Evolutionary conservation across 345 rosid species (phyloP).

Genomic region (Balakata baccata): DNA sequence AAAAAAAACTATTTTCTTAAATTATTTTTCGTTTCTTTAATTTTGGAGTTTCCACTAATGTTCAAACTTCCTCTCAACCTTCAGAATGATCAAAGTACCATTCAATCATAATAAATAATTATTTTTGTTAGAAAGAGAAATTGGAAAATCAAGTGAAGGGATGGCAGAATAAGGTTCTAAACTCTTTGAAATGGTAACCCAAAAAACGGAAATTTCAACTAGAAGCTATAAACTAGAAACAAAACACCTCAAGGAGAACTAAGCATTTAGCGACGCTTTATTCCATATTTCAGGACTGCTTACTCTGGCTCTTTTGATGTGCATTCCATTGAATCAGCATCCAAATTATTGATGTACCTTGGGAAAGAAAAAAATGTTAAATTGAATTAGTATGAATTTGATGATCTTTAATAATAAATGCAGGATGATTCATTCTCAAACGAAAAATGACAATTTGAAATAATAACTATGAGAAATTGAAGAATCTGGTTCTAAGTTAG

Average conservation of each 20-base stretch:
- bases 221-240: not conserved
- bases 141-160: no score
- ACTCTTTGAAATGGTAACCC: no score
- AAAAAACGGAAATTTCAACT: no score
- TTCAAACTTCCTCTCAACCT: no score
- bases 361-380: not conserved
- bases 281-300: conserved; percentile 22
- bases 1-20: no score
- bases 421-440: not conserved
- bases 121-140: no score
- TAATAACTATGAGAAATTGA: not conserved
- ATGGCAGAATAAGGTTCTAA: no score
- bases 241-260: not conserved
- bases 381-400: not conserved
- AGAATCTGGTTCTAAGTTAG: not conserved
- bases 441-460: not conserved
- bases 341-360: conserved; percentile 80
- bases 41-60: no score
- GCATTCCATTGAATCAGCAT: conserved; percentile 84
- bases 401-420: not conserved
- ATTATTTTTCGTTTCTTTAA: no score
- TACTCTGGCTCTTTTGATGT: conserved; percentile 29
- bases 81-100: no score
- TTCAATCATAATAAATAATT: no score
- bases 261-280: not conserved